phyloP scores from a whole-genome alignment of 2,329 filamentous ascomycete genomes.

The Cercospora zeina region DNA sequence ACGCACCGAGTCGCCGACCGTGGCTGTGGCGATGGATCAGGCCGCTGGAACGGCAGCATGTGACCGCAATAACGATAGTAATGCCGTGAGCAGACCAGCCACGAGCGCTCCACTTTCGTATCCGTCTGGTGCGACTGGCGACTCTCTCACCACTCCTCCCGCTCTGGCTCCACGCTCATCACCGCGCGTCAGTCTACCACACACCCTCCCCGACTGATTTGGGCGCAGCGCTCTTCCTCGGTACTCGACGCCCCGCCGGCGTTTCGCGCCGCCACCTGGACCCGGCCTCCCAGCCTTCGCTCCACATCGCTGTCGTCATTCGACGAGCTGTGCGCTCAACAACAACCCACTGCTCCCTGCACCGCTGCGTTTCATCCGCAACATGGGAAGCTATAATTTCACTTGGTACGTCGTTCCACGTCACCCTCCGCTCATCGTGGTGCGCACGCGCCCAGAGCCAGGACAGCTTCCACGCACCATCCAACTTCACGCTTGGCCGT shows the following conservation, averaged over 20 bases:
- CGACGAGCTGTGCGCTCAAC: constrained; percentile 5
- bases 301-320: constrained; percentile 17
- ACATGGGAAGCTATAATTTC: constrained; percentile 69
- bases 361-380: constrained; percentile 27
- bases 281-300: constrained; percentile 2
- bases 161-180: neutral
- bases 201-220: neutral
- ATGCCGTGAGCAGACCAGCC: neutral
- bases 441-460: neutral
- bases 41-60: too few species aligned
- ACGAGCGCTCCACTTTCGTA: constrained; percentile 6
- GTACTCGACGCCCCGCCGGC: neutral
- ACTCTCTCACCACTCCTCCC: neutral
- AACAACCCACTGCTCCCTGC: constrained; percentile 10
- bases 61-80: neutral
- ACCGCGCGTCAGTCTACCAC: neutral
- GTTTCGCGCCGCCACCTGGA: constrained; percentile 6
- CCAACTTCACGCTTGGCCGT: constrained; percentile 14
- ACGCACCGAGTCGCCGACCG: too few species aligned
- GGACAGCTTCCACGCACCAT: constrained; percentile 12
- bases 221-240: constrained; percentile 6
- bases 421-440: neutral
- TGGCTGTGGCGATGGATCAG: too few species aligned
- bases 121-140: constrained; percentile 2
- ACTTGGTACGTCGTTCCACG: constrained; percentile 60